These are phyloP conservation scores for Goffeauzyma gilvescens DNA, from an alignment of 768 basidiomycete genomes.

Conservation along the genomic window DNA sequence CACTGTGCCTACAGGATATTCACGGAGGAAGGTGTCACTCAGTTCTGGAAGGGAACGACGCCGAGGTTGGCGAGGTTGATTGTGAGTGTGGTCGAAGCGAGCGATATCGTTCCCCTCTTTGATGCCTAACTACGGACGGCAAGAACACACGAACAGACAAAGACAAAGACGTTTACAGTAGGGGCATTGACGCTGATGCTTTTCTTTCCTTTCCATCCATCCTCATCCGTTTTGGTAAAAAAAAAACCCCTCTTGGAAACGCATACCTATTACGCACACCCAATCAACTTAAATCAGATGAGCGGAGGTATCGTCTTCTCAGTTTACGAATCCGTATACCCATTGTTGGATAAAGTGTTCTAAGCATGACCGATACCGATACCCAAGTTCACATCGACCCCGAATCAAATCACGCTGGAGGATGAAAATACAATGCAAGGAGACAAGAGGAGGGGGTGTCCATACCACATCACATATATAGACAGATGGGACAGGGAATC, in stretches of 20 bases:
- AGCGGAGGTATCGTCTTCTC: slow-evolving; percentile 87
- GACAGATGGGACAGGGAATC: no score
- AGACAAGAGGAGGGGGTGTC: no score
- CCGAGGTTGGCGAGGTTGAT: slow-evolving; percentile 69
- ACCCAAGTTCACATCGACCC: no score
- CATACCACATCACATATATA: no score
- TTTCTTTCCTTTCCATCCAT: not conserved
- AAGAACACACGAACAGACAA: not conserved
- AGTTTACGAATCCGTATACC: slow-evolving; percentile 47
- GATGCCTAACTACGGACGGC: not conserved
- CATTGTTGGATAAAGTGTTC: slow-evolving; percentile 11
- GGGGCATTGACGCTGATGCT: not conserved
- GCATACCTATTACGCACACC: no score
- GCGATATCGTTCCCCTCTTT: slow-evolving; percentile 36
- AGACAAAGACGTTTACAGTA: not conserved
- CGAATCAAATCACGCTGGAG: no score
- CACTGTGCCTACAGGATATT: slow-evolving; percentile 90
- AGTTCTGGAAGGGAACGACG: slow-evolving; percentile 94
- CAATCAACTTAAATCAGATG: no score
- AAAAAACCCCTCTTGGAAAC: no score
- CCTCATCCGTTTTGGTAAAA: no score
- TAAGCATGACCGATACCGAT: no score
- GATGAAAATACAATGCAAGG: no score
- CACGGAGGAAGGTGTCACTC: slow-evolving; percentile 73
- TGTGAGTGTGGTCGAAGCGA: slow-evolving; percentile 17